A percentile compares a stretch with the other conserved stretches of the same genome.
These are phyloP conservation scores for Torulaspora delbrueckii DNA, from an alignment of 805 yeast genomes.

Conservation along the genomic window DNA sequence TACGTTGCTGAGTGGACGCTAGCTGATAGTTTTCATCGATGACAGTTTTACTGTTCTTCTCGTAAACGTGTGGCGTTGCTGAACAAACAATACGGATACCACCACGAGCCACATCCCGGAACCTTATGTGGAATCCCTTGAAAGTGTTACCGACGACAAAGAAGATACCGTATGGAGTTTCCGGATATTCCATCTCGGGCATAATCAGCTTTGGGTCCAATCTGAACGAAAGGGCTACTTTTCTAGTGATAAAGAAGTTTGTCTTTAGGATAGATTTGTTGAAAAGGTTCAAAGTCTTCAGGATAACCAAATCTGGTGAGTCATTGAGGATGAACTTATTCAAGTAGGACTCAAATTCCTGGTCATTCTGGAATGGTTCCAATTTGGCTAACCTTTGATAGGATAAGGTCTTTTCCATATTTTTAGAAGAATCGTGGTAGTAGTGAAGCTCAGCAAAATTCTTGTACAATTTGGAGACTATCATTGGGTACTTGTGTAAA, in stretches of 20 bases:
- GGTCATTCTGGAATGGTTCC: constrained; percentile 66
- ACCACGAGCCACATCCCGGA: constrained; percentile 96
- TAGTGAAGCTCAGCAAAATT: constrained; percentile 91
- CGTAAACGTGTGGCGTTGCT: constrained; percentile 77
- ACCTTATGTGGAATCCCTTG: constrained; percentile 95
- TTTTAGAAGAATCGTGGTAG: constrained; percentile 43
- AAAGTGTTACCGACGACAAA: constrained; percentile 94
- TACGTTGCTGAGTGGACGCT: constrained; percentile 93
- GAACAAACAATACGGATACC: constrained; percentile 95
- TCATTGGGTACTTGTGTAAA: constrained; percentile 60
- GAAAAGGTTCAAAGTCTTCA: constrained; percentile 76
- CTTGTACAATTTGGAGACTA: constrained; percentile 78
- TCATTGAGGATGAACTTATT: constrained; percentile 66
- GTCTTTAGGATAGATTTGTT: constrained; percentile 87
- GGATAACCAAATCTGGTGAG: constrained; percentile 70
- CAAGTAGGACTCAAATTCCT: constrained; percentile 66
- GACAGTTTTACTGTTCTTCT: constrained; percentile 76
- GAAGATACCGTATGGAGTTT: constrained; percentile 90
- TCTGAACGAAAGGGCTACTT: constrained; percentile 92
- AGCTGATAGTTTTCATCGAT: constrained; percentile 95
- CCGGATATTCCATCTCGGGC: constrained; percentile 84
- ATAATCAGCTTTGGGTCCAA: constrained; percentile 73
- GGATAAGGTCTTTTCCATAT: constrained; percentile 70
- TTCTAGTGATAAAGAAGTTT: constrained; percentile 87
- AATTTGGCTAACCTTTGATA: constrained; percentile 80